Conservation (phyloP, 176 grass and related monocot species). For the maize (Zea mays) region DNA sequence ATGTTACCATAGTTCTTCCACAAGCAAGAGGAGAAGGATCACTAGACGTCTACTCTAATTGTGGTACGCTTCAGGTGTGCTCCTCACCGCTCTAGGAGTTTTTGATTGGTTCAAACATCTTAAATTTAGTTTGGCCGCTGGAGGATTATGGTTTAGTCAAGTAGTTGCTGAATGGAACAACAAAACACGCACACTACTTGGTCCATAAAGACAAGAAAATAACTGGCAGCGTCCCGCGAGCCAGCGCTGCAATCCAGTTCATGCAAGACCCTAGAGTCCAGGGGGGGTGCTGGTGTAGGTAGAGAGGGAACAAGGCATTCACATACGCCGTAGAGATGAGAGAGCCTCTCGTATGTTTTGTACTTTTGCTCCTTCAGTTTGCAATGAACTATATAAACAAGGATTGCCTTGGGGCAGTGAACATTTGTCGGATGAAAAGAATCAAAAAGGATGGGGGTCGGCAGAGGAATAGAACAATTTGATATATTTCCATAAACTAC, state of each 20-base stretch:
- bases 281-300: slow-evolving; percentile 37
- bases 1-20: slow-evolving; percentile 56
- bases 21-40: slow-evolving; percentile 83
- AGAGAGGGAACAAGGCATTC: slow-evolving; percentile 42
- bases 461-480: slow-evolving; percentile 26
- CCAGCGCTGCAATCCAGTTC: slow-evolving; percentile 30
- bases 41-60: slow-evolving; percentile 48
- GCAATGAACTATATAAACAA: slow-evolving; percentile 44
- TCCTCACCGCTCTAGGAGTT: slow-evolving; percentile 45
- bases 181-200: slow-evolving; percentile 44
- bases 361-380: slow-evolving; percentile 28
- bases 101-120: slow-evolving; percentile 50
- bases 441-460: slow-evolving; percentile 4
- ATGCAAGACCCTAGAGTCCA: slow-evolving; percentile 31
- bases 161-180: slow-evolving; percentile 44
- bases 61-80: slow-evolving; percentile 41
- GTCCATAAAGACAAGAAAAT: slow-evolving; percentile 37
- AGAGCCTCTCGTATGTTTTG: slow-evolving; percentile 47
- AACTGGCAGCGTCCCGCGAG: slow-evolving; percentile 25
- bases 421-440: slow-evolving; percentile 12
- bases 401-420: slow-evolving; percentile 32
- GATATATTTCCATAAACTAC: slow-evolving; percentile 39
- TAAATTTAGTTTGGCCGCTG: slow-evolving; percentile 49
- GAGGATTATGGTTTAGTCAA: slow-evolving; percentile 46
- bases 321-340: slow-evolving; percentile 47